Evolutionary conservation across 23 red algal genomes (phyloP).

Genomic region (Agarophyton chilense): DNA sequence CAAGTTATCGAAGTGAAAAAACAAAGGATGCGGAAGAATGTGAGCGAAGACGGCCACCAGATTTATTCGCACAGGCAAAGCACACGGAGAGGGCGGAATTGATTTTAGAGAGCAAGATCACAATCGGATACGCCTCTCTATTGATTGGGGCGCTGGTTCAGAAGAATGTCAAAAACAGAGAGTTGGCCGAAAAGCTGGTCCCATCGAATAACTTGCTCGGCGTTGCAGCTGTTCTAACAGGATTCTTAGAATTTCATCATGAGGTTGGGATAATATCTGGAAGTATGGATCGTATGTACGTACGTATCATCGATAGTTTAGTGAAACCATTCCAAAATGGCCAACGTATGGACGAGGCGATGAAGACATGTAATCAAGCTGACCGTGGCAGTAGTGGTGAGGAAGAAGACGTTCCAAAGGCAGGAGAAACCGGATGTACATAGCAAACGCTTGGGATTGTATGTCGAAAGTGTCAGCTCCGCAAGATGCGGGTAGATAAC

Average conservation of each 20-base stretch:
- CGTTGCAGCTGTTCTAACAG: constrained; percentile 48
- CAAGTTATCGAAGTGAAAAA: neutral
- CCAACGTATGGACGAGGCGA: neutral
- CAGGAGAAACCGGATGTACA: neutral
- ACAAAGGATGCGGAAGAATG: neutral
- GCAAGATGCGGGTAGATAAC: too few species aligned
- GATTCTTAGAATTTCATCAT: constrained; percentile 71
- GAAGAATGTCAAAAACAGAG: constrained; percentile 17
- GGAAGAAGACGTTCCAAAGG: neutral
- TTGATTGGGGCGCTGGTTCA: constrained; percentile 47
- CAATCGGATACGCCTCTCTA: constrained; percentile 59
- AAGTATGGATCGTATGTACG: constrained; percentile 57
- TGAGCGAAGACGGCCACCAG: neutral
- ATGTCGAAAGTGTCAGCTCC: too few species aligned
- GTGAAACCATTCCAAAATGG: neutral
- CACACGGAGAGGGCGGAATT: neutral
- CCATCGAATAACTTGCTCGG: constrained; percentile 12
- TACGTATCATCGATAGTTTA: constrained; percentile 24
- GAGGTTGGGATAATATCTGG: constrained; percentile 60
- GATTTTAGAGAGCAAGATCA: constrained; percentile 42
- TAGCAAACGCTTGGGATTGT: too few species aligned
- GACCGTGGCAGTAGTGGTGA: neutral
- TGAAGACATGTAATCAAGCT: neutral
- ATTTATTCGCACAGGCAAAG: neutral
- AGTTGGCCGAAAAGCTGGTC: constrained; percentile 7